Percentiles rank a stretch among this genome's conserved stretches.
phyloP scores from a whole-genome alignment of 2,329 filamentous ascomycete genomes.

The Juglanconis juglandina region DNA sequence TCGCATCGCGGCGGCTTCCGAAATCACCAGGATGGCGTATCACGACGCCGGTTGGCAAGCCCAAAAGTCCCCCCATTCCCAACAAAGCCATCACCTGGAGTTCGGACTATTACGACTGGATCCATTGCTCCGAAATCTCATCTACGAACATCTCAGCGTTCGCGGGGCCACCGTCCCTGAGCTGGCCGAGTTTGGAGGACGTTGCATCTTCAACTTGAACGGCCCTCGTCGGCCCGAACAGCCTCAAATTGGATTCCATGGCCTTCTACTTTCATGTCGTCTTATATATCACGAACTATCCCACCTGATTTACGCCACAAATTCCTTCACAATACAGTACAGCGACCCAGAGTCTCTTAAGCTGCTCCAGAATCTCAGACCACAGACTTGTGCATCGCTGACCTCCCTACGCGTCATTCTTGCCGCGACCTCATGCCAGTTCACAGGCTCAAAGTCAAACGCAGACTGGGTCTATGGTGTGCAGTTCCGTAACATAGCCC shows the following conservation, averaged over 20 bases:
- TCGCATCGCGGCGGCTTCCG: too few species aligned
- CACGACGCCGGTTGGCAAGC: too few species aligned
- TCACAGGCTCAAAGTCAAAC: neutral
- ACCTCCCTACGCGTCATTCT: conserved; percentile 15
- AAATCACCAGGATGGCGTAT: too few species aligned
- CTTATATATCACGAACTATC: conserved; percentile 14
- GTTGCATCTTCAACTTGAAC: too few species aligned
- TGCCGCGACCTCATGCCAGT: conserved; percentile 5
- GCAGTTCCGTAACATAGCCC: neutral
- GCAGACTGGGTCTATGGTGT: neutral
- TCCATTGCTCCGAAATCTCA: too few species aligned
- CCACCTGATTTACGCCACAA: conserved; percentile 13
- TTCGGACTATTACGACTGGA: too few species aligned
- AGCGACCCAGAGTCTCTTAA: neutral
- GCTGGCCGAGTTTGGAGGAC: too few species aligned
- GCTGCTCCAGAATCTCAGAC: conserved; percentile 3
- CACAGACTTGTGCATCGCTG: conserved; percentile 1
- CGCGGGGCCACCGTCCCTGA: too few species aligned
- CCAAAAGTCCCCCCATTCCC: too few species aligned
- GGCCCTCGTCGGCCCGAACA: too few species aligned
- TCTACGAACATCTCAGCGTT: too few species aligned
- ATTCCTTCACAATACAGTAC: conserved; percentile 14
- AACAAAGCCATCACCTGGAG: too few species aligned
- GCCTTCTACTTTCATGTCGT: conserved; percentile 17
- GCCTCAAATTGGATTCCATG: conserved; percentile 12